Conservation (phyloP, 768 basidiomycete genomes). For the Vararia minispora region DNA sequence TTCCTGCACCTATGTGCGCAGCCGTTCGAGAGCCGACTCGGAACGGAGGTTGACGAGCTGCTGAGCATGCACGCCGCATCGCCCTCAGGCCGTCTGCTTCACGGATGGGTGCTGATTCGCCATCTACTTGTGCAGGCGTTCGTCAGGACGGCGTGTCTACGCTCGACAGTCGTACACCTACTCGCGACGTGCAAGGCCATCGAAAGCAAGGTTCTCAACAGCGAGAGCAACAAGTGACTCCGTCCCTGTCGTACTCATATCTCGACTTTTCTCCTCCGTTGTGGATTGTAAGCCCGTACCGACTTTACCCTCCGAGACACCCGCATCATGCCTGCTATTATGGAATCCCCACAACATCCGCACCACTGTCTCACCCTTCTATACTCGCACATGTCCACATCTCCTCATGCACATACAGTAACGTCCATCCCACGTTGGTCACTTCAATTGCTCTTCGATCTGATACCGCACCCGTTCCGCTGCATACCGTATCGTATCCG, state of each 20-base stretch:
- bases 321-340: not conserved
- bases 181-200: slow-evolving; percentile 14
- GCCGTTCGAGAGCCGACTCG: slow-evolving; percentile 12
- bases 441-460: too few relatives aligned
- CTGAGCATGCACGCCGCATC: slow-evolving; percentile 14
- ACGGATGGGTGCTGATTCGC: not conserved
- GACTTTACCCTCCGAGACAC: not conserved
- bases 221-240: slow-evolving; percentile 5
- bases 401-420: too few relatives aligned
- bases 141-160: slow-evolving; percentile 13
- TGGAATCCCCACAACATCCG: not conserved
- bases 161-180: slow-evolving; percentile 13
- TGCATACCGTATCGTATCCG: too few relatives aligned
- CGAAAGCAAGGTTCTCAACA: slow-evolving; percentile 9
- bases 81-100: not conserved
- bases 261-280: not conserved
- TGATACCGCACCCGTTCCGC: too few relatives aligned
- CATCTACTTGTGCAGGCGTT: slow-evolving; percentile 8
- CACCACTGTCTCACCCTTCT: not conserved
- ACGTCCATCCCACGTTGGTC: too few relatives aligned
- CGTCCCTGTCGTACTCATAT: not conserved
- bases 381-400: not conserved
- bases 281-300: not conserved
- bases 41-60: slow-evolving; percentile 13
- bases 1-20: slow-evolving; percentile 14